phyloP scores from a whole-genome alignment of 2,329 filamentous ascomycete genomes.

The Trichoderma harzianum region DNA sequence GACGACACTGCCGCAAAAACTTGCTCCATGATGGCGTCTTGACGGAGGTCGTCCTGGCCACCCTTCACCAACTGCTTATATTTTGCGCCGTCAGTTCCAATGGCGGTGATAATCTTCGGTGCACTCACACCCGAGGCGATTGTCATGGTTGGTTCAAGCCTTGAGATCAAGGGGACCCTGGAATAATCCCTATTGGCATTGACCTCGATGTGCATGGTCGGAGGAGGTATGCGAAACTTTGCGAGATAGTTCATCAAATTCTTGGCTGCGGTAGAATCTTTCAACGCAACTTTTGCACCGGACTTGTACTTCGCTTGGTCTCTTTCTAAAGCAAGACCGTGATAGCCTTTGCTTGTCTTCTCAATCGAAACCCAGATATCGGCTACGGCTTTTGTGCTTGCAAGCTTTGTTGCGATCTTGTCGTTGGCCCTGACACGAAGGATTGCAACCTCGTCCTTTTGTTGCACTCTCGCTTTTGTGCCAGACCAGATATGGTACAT shows the following conservation, averaged over 20 bases:
- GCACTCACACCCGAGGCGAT: constrained; percentile 89
- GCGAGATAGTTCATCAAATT: constrained; percentile 61
- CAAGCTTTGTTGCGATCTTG: constrained; percentile 61
- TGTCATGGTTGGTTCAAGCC: constrained; percentile 70
- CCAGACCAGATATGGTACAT: constrained; percentile 96
- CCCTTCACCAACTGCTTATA: constrained; percentile 95
- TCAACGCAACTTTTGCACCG: constrained; percentile 61
- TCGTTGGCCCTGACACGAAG: constrained; percentile 72
- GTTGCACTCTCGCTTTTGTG: constrained; percentile 64
- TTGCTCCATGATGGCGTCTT: constrained; percentile 99
- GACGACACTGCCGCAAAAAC: constrained; percentile 95
- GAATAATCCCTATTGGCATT: constrained; percentile 72
- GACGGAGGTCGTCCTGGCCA: constrained; percentile 90
- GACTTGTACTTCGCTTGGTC: constrained; percentile 65
- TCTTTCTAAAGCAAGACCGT: constrained; percentile 61
- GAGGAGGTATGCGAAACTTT: constrained; percentile 73
- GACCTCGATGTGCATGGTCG: constrained; percentile 81
- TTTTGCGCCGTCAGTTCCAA: constrained; percentile 70
- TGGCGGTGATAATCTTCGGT: constrained; percentile 85
- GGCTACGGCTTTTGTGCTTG: constrained; percentile 47
- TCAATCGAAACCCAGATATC: constrained; percentile 69
- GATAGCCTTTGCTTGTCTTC: constrained; percentile 66
- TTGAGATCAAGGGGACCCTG: constrained; percentile 67
- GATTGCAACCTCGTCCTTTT: constrained; percentile 69
- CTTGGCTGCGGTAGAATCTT: constrained; percentile 60